Evolutionary conservation across 2,329 filamentous ascomycete species (phyloP).

Genomic region (Cladophialophora exuberans): DNA sequence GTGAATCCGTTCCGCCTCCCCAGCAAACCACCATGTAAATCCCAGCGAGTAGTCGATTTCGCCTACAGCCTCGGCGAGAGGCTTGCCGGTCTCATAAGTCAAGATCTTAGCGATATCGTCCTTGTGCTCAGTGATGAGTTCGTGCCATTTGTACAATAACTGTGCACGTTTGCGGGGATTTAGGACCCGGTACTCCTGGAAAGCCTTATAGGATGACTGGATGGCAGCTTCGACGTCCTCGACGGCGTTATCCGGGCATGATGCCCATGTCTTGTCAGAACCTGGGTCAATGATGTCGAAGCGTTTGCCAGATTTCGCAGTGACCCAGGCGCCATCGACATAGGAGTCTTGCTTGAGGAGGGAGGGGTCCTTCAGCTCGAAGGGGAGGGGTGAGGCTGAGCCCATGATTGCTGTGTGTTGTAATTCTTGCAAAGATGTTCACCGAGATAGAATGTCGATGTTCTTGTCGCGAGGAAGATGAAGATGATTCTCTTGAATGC

Average conservation of each 20-base stretch:
- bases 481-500: too few species aligned
- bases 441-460: not conserved
- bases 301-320: conserved; percentile 50
- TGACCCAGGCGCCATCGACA: conserved; percentile 53
- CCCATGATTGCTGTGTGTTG: not conserved
- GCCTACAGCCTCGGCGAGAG: conserved; percentile 56
- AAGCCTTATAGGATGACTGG: conserved; percentile 62
- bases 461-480: not conserved
- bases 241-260: conserved; percentile 53
- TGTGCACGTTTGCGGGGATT: conserved; percentile 65
- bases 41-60: conserved; percentile 61
- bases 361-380: conserved; percentile 51
- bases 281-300: conserved; percentile 60
- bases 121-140: conserved; percentile 63
- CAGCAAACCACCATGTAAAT: conserved; percentile 63
- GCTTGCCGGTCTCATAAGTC: conserved; percentile 65
- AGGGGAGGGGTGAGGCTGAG: conserved; percentile 36
- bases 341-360: conserved; percentile 56
- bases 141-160: conserved; percentile 67
- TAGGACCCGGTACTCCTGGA: conserved; percentile 61
- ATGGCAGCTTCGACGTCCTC: conserved; percentile 67
- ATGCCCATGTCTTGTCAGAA: conserved; percentile 54
- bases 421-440: not conserved
- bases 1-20: conserved; percentile 64
- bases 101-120: conserved; percentile 67